Base-by-base conservation (phyloP, 345 rosid species). In the Pugionium dolabratum region DNA sequence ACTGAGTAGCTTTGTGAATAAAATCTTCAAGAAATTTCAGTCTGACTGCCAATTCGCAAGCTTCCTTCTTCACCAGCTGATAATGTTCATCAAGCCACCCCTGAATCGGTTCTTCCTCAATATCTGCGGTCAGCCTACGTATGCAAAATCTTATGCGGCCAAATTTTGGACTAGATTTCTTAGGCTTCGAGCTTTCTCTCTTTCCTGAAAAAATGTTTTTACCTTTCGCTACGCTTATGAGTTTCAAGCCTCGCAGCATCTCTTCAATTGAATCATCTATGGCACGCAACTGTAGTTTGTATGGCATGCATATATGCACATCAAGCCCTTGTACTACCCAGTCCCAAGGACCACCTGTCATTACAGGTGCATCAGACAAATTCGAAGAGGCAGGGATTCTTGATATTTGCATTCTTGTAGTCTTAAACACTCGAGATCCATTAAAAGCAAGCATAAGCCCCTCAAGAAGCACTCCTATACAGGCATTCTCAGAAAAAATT, bases 71-170 rank as follows among this genome's bases (percentile, higher is more conserved):
- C 86, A 85, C 73, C 77, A 94, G 79, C 35, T 76, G 84, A 76
- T 83, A 90, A 69, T 86, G 97, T 72, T 94, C 96, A 78, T 90
- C 99, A 82, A 90, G 97, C 99, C 99, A 94, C 34, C 99, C 99
- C 73, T 90, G 96, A 42, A 88, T 59, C 11, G 99, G 97, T 74
- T 94, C 99, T 77, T 94, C 99, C 81, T 94, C 97, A 37, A 94
- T 94, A 77, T 94, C 95, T 75, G 83, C 86, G 29, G 82, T 85
- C 39, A 94, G 68, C 67, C 79, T 88, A 56, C 95, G 91, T 72
- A 94, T 76, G 60, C 80, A 80, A 57, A 94, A 83, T 77, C 80
- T 90, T 53, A 94, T 60, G 65, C 91, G 53, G 61, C 97, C 95
- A 84, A 86, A 74, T 70, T 86, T 88, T n/a, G 88, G 76, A 76